Evolutionary conservation across 108 stramenopile species (phyloP).

Genomic region (Nitzschia palea): DNA sequence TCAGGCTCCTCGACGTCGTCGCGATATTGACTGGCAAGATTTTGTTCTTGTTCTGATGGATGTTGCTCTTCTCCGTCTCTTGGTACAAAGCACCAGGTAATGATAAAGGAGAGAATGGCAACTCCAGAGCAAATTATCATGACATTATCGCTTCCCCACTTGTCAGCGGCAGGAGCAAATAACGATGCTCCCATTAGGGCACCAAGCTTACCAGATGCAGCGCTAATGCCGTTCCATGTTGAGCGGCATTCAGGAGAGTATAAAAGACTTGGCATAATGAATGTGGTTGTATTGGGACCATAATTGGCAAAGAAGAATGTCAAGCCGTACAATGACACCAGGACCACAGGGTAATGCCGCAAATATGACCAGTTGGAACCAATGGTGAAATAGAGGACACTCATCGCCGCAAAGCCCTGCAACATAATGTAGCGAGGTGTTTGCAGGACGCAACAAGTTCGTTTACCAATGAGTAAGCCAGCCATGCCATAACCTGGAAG

Average conservation of each 20-base stretch:
- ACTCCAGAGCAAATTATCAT: conserved; percentile 74
- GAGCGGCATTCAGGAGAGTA: conserved; percentile 69
- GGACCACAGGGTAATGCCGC: conserved; percentile 39
- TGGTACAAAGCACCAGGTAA: conserved; percentile 55
- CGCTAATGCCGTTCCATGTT: conserved; percentile 86
- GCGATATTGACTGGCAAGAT: background rate
- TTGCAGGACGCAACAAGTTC: conserved; percentile 37
- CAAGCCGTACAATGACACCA: conserved; percentile 64
- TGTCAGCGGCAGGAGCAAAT: conserved; percentile 70
- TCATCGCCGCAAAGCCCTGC: conserved; percentile 84
- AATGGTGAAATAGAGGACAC: conserved; percentile 65
- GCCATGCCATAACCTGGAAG: conserved; percentile 82
- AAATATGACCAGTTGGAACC: conserved; percentile 62
- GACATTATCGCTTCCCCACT: conserved; percentile 57
- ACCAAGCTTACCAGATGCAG: conserved; percentile 81
- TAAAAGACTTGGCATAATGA: conserved; percentile 68
- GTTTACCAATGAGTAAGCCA: conserved; percentile 58
- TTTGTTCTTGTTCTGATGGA: background rate
- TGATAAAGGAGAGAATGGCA: conserved; percentile 52
- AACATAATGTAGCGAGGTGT: conserved; percentile 80
- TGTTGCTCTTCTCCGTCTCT: background rate
- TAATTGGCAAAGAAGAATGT: conserved; percentile 91
- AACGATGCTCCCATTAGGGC: conserved; percentile 72
- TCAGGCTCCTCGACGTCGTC: background rate
- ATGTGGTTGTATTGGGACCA: conserved; percentile 86